phyloP scores from a whole-genome alignment of 768 basidiomycete genomes.

The Rubroboletus satanas region DNA sequence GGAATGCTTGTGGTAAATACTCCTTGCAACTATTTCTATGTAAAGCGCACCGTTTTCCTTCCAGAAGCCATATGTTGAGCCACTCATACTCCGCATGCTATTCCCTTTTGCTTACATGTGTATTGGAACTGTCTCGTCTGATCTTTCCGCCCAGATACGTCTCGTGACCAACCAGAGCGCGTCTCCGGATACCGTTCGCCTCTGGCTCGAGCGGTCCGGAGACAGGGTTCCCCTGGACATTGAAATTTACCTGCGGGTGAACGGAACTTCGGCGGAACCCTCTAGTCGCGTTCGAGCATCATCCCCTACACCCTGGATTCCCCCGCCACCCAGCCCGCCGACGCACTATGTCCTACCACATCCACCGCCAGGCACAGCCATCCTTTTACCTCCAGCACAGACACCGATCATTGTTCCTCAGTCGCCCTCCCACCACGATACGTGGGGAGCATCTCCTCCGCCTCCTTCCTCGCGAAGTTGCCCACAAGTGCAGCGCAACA shows the following conservation, averaged over 20 bases:
- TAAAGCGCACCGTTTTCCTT: background rate
- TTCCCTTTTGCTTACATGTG: background rate
- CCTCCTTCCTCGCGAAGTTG: slow-evolving; percentile 25
- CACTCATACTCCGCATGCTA: slow-evolving; percentile 2
- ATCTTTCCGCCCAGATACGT: slow-evolving; percentile 50
- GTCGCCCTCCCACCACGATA: slow-evolving; percentile 37
- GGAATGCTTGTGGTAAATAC: background rate
- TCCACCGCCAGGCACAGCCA: slow-evolving; percentile 25
- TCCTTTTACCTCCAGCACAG: slow-evolving; percentile 35
- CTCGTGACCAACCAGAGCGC: slow-evolving; percentile 65
- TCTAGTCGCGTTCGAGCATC: slow-evolving; percentile 24
- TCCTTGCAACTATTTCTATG: background rate
- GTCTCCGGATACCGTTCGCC: slow-evolving; percentile 73
- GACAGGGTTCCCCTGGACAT: slow-evolving; percentile 69
- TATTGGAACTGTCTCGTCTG: background rate
- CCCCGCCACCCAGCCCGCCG: slow-evolving; percentile 30
- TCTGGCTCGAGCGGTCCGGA: slow-evolving; percentile 82
- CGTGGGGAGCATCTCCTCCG: slow-evolving; percentile 36
- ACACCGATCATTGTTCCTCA: slow-evolving; percentile 48
- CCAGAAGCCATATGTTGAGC: background rate
- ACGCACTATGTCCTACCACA: slow-evolving; percentile 38
- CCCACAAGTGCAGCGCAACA: slow-evolving; percentile 41
- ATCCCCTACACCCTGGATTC: slow-evolving; percentile 32
- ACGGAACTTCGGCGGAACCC: slow-evolving; percentile 25
- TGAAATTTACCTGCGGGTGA: slow-evolving; percentile 68